Conservation (phyloP, 305 asterid species). For the Plantago coronopus region DNA sequence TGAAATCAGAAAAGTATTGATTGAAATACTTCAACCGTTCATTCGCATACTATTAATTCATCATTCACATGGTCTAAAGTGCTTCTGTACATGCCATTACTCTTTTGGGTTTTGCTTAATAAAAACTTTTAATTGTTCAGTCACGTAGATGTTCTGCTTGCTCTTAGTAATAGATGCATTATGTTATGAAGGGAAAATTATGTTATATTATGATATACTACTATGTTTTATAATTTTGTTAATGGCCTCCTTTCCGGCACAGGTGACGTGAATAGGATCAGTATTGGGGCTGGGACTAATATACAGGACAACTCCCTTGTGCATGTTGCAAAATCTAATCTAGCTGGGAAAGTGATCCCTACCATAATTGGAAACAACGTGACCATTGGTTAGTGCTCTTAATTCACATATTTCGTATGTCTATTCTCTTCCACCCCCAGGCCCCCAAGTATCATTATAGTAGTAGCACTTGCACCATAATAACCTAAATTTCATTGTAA, state of each 20-base stretch:
- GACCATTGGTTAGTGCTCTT: constrained; percentile 60
- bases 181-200: neutral
- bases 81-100: neutral
- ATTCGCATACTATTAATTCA: too few relatives aligned
- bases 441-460: neutral
- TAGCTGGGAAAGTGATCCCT: constrained; percentile 71
- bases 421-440: too few relatives aligned
- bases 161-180: constrained; percentile 1
- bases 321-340: constrained; percentile 82
- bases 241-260: constrained; percentile 22
- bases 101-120: constrained; percentile 9
- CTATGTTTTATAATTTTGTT: neutral
- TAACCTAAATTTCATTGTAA: constrained; percentile 14
- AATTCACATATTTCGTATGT: neutral
- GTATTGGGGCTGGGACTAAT: constrained; percentile 79
- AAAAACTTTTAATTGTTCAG: constrained; percentile 1
- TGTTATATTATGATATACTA: neutral
- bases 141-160: constrained; percentile 10
- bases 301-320: constrained; percentile 89
- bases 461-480: constrained; percentile 1
- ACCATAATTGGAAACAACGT: constrained; percentile 83
- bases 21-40: too few relatives aligned
- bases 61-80: too few relatives aligned
- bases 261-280: constrained; percentile 86
- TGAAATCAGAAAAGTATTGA: too few relatives aligned